Conservation (phyloP, 139 green algal species). For the Astrephomene gubernaculifera region DNA sequence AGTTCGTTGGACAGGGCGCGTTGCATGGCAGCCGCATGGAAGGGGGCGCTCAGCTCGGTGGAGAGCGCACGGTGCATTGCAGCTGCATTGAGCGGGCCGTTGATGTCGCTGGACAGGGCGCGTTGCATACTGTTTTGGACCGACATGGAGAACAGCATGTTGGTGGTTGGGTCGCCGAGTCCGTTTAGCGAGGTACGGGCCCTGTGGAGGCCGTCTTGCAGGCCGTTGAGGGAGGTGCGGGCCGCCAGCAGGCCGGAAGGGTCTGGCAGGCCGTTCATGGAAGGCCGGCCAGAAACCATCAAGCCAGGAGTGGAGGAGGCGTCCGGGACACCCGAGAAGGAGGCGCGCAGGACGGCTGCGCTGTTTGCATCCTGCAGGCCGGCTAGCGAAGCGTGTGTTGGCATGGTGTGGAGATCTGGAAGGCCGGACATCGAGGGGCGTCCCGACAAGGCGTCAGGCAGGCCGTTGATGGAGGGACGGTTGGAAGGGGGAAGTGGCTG, state of each 20-base stretch:
- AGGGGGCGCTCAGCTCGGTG: neutral
- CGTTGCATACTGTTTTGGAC: constrained; percentile 22
- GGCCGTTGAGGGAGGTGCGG: constrained; percentile 25
- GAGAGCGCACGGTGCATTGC: constrained; percentile 31
- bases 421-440: constrained; percentile 12
- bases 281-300: neutral
- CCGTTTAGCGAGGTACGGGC: constrained; percentile 3
- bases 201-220: neutral
- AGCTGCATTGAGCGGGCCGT: neutral
- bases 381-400: constrained; percentile 3
- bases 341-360: neutral
- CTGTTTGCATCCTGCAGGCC: neutral
- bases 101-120: neutral
- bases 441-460: constrained; percentile 1
- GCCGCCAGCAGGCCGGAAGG: neutral
- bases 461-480: constrained; percentile 4
- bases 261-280: constrained; percentile 2
- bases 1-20: neutral
- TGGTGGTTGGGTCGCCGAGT: neutral
- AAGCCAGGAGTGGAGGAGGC: neutral
- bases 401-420: neutral
- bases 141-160: constrained; percentile 34
- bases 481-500: neutral
- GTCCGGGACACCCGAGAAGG: constrained; percentile 14
- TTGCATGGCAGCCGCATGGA: constrained; percentile 7